Evolutionary conservation across 2,329 filamentous ascomycete species (phyloP).

Genomic region (Calonectria henricotiae): DNA sequence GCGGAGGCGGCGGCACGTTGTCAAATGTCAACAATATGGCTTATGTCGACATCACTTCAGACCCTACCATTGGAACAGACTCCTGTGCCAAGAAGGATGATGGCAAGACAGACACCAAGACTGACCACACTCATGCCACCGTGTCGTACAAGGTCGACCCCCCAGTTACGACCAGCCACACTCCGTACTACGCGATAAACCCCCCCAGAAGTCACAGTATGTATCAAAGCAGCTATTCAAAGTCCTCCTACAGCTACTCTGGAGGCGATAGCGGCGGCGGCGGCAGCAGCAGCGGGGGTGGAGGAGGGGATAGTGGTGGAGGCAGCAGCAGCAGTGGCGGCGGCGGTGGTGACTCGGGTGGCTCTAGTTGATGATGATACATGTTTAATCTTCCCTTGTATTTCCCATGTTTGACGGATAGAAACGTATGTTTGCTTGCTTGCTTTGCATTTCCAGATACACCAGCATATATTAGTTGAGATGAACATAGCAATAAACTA

Average conservation of each 20-base stretch:
- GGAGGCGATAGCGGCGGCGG: background rate
- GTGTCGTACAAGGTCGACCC: background rate
- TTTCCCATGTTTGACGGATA: background rate
- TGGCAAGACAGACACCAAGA: background rate
- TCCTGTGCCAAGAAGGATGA: slow-evolving; percentile 8
- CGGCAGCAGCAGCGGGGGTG: background rate
- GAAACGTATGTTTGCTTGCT: background rate
- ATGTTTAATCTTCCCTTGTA: background rate
- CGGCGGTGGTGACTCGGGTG: background rate
- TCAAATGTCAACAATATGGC: background rate
- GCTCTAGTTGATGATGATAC: background rate
- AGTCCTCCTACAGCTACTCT: slow-evolving; percentile 5
- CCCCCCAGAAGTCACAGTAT: background rate
- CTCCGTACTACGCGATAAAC: slow-evolving; percentile 9
- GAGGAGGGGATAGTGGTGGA: background rate
- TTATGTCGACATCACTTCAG: background rate
- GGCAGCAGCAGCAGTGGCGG: background rate
- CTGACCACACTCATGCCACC: background rate
- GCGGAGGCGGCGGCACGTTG: background rate
- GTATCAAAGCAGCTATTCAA: background rate
- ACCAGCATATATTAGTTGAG: too few species aligned
- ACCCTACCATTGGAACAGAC: background rate
- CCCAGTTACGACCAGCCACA: slow-evolving; percentile 3
- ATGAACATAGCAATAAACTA: too few species aligned
- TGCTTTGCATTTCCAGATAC: background rate